Base-by-base conservation (phyloP, 805 yeast species). In the Starmerella geochares region DNA sequence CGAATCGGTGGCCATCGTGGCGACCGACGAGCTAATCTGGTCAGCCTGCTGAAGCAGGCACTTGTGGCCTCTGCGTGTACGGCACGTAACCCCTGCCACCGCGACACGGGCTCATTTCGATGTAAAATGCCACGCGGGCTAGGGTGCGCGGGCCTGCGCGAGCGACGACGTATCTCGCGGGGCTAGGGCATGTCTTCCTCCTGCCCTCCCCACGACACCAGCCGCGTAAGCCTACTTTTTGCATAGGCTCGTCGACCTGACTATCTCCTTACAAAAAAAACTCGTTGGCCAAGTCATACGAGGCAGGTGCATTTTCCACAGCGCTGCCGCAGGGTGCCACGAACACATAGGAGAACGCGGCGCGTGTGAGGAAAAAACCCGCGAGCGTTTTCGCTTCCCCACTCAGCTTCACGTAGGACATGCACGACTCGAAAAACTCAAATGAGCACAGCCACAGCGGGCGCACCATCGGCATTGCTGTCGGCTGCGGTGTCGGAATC, bases 401-500 rank as follows among this genome's bases (percentile, higher is more conserved):
- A n/a, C n/a, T n/a, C n/a, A n/a, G n/a, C n/a, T n/a, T n/a, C n/a
- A n/a, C 14, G 24, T 35, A 14, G 13, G 39, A 20, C 24, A 35
- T 19, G 39, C 29, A 27, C 29, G 29, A 27, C 29, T 35, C 24
- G 39, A 35, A 35, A 35, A 37, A 10, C 8, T 4, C 37, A 19
- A 25, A n/a, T 20, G 42, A 38, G 29, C 28, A 38, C 14, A 28
- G 45, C 45, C 45, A 41, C 35, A 28, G 35, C 28, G 33, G 35
- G 16, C 44, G 36, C n/a, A 52, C 57, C 9, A 35, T 59, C 20
- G 59, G 56, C 9, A 44, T 59, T 1, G 62, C 63, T 16, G 59
- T 68, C 41, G 68, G 65, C 8, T 60, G 67, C 4, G 71, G 69
- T n/a, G 64, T 65, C 13, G 67, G 70, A n/a, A 59, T 70, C 25